Conservation (phyloP, 129 eudicot species). For the Artemisia annua region DNA sequence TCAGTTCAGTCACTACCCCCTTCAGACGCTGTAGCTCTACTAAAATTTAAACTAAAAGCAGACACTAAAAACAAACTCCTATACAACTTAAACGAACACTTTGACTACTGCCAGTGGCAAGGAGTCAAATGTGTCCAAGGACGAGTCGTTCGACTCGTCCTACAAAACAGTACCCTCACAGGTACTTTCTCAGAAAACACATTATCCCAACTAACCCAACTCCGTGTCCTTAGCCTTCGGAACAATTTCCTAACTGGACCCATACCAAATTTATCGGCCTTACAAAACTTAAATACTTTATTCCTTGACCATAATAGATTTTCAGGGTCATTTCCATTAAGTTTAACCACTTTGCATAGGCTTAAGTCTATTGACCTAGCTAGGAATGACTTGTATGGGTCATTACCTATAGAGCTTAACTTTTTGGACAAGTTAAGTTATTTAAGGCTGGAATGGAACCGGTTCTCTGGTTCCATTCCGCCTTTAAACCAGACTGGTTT, state of each 20-base stretch:
- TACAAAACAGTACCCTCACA: conserved; percentile 44
- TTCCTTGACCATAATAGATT: conserved; percentile 75
- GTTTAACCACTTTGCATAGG: conserved; percentile 51
- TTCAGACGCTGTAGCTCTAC: conserved; percentile 71
- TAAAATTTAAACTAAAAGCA: conserved; percentile 64
- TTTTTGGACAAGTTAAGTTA: conserved; percentile 49
- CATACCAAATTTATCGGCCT: conserved; percentile 61
- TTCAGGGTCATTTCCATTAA: conserved; percentile 59
- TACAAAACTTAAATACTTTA: conserved; percentile 65
- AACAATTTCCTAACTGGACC: conserved; percentile 79
- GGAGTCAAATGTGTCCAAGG: conserved; percentile 80
- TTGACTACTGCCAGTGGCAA: conserved; percentile 85
- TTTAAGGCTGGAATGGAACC: conserved; percentile 72
- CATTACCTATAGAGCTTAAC: conserved; percentile 45
- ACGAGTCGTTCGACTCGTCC: conserved; percentile 63
- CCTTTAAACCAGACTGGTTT: conserved; percentile 68
- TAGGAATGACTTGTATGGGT: conserved; percentile 60
- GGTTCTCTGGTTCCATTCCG: conserved; percentile 67
- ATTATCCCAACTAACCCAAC: conserved; percentile 71
- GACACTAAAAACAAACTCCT: conserved; percentile 66
- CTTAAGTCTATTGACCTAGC: conserved; percentile 63
- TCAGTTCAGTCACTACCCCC: conserved; percentile 36
- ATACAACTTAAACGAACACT: conserved; percentile 67
- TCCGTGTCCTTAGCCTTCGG: conserved; percentile 64
- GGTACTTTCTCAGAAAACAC: conserved; percentile 62